Percentiles rank a stretch among this genome's conserved stretches.
phyloP scores from a whole-genome alignment of 2,329 filamentous ascomycete species.

The Monilinia laxa region DNA sequence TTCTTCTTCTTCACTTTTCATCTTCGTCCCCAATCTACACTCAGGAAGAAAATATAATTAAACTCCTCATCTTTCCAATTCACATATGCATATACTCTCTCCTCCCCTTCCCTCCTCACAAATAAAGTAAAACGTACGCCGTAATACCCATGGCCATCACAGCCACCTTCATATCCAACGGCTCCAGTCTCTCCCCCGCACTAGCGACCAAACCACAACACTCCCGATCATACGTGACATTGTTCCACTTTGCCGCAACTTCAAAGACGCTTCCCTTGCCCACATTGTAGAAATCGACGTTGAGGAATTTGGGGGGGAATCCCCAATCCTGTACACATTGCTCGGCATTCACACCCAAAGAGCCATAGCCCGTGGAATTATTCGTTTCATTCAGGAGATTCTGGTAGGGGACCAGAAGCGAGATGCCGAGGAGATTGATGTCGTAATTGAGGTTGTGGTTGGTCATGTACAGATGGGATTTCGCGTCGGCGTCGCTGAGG shows the following conservation, averaged over 20 bases:
- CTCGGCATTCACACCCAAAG: constrained; percentile 62
- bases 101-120: no score
- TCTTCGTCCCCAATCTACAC: no score
- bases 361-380: constrained; percentile 61
- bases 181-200: neutral
- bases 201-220: constrained; percentile 52
- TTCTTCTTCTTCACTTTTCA: no score
- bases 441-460: constrained; percentile 91
- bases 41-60: no score
- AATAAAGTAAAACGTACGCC: no score
- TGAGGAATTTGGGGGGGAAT: constrained; percentile 71
- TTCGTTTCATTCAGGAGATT: constrained; percentile 72
- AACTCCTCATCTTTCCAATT: no score
- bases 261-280: constrained; percentile 72
- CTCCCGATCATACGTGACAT: constrained; percentile 63
- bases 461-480: constrained; percentile 71
- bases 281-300: constrained; percentile 81
- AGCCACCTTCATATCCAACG: no score
- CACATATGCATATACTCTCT: no score
- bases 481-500: constrained; percentile 53
- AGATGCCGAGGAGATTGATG: constrained; percentile 62
- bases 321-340: constrained; percentile 64
- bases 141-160: no score
- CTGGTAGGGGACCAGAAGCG: constrained; percentile 70
- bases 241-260: constrained; percentile 68